Evolutionary conservation across 1,139 yeast genomes (phyloP).

Genomic region (Taphrina populina): DNA sequence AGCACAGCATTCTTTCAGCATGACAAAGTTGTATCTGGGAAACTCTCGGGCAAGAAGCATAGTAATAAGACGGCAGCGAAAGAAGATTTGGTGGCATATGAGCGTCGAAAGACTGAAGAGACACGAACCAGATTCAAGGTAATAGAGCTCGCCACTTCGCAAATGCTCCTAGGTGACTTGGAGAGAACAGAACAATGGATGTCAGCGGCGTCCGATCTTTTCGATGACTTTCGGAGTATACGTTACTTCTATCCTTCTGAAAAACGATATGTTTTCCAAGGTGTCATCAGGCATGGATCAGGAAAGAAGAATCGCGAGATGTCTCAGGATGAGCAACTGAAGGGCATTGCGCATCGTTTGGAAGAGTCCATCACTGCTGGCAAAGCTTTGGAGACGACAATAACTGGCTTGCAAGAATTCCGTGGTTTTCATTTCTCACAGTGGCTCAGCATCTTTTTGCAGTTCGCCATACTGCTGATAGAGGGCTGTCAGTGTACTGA

Average conservation of each 20-base stretch:
- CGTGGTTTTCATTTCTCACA: conserved; percentile 72
- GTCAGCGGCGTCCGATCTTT: conserved; percentile 74
- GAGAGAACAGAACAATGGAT: conserved; percentile 78
- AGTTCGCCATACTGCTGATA: conserved; percentile 66
- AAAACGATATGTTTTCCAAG: conserved; percentile 68
- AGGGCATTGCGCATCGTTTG: conserved; percentile 40
- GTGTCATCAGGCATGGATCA: conserved; percentile 25
- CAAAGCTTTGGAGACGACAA: conserved; percentile 45
- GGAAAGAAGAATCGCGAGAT: conserved; percentile 40
- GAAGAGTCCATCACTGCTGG: conserved; percentile 41
- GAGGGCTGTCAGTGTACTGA: conserved; percentile 63
- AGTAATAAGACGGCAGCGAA: conserved; percentile 4
- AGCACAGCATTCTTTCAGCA: not conserved
- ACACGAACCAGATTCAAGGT: conserved; percentile 44
- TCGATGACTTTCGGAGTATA: conserved; percentile 76
- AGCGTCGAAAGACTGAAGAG: conserved; percentile 33
- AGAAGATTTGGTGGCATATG: conserved; percentile 28
- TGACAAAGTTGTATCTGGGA: not conserved
- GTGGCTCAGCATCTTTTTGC: conserved; percentile 85
- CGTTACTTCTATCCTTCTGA: conserved; percentile 76
- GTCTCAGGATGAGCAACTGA: conserved; percentile 53
- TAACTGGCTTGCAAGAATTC: conserved; percentile 53
- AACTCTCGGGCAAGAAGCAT: not conserved
- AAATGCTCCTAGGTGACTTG: conserved; percentile 55
- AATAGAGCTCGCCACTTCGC: conserved; percentile 60